Conservation (phyloP, 208 protist genomes). For the Novymonas esmeraldas region DNA sequence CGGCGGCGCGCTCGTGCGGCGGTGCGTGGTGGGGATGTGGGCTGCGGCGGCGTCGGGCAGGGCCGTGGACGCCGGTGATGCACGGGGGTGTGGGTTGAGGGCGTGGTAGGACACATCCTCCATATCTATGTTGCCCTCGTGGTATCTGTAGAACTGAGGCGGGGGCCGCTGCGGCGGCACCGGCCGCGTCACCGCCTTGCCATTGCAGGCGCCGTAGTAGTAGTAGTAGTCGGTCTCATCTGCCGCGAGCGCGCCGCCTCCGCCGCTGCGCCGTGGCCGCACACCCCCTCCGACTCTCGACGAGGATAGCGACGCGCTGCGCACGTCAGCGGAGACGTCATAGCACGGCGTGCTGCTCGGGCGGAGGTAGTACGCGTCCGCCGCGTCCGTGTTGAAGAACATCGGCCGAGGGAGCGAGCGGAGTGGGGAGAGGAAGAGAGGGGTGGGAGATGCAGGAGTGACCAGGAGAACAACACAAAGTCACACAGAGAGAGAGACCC, state of each 20-base stretch:
- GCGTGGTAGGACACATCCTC: not conserved
- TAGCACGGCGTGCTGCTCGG: slow-evolving; percentile 3
- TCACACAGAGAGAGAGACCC: not conserved
- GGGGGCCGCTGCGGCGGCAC: not conserved
- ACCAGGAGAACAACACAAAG: not conserved
- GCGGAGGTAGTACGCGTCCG: slow-evolving; percentile 35
- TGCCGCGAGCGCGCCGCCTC: too few species aligned
- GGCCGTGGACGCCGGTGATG: not conserved
- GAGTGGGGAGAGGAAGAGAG: not conserved
- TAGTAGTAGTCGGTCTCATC: not conserved
- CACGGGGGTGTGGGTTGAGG: not conserved
- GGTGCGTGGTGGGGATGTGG: not conserved
- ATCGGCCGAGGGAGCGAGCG: slow-evolving; percentile 2
- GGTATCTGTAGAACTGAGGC: not conserved
- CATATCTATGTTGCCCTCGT: not conserved
- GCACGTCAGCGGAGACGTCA: slow-evolving; percentile 8
- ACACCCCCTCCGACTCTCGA: not conserved
- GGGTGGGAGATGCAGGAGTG: not conserved
- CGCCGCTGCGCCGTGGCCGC: not conserved
- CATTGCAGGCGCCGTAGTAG: not conserved
- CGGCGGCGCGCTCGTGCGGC: not conserved
- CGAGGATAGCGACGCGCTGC: not conserved
- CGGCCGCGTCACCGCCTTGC: not conserved
- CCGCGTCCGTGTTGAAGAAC: slow-evolving; percentile 40
- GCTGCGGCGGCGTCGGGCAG: not conserved